Evolutionary conservation across 805 yeast species (phyloP), one percentile per base, ranked within the genome.

Genomic region (Lachancea fermentati): DNA sequence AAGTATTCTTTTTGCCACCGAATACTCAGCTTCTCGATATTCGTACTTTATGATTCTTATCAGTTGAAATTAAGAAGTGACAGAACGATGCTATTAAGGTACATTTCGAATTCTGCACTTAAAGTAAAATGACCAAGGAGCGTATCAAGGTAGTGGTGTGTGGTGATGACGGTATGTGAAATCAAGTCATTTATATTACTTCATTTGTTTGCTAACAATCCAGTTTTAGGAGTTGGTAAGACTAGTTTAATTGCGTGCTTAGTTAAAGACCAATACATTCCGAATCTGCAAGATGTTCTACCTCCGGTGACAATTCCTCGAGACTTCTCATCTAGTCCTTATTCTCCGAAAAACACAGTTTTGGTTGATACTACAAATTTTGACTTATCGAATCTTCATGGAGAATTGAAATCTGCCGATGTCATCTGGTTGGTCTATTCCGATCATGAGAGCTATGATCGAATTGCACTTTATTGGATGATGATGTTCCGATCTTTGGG

Each of bases 391-490:
- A 57, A 65, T 0, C 63, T 93, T 11, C 85, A 84, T 43, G 68
- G 72, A 24, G 96, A 87, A 57, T 73, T 93, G 47, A 73, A 95
- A 34, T 72, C 75, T 39, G 93, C 97, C 0, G 91, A 85, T 61
- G 97, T 88, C 11, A 84, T 93, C 2, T 84, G 96, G 91, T 72
- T 93, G n/a, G 87, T 93, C 0, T 93, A 89, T 57, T 76, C 93
- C 3, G 97, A 89, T 55, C 95, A 88, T 54, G 93, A 88, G 57
- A 87, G 97, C 0, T 93, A 88, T 57, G 97, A 93, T 58, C 71
- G 97, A 34, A 78, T 93, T 4, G 79, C 96, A 2, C 67, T 91
- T 17, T 88, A 88, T 60, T 93, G 99, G 99, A 81, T 93, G 75
- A 93, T 94, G 37, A 75, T 82, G 69, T 82, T 93, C 53, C 71